Evolutionary conservation across 2,329 filamentous ascomycete genomes (phyloP).

Genomic region (Penicillium sp.): DNA sequence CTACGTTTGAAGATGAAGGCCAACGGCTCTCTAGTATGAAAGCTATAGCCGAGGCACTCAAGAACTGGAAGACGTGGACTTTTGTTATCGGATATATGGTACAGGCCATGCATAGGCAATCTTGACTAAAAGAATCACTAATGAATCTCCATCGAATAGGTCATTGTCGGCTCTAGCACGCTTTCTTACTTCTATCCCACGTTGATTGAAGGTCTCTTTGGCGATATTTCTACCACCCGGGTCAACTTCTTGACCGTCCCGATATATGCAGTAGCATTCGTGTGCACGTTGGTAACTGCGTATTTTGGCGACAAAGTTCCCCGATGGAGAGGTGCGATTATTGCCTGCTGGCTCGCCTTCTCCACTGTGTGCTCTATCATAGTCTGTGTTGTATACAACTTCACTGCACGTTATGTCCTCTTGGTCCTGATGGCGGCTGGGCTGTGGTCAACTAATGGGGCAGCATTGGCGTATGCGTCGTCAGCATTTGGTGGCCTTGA

Average conservation of each 20-base stretch:
- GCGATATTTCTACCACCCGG: slow-evolving; percentile 25
- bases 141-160: too few relatives aligned
- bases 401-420: slow-evolving; percentile 51
- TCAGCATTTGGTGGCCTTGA: slow-evolving; percentile 50
- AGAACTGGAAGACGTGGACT: background rate
- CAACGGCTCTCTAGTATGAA: background rate
- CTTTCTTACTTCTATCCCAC: slow-evolving; percentile 32
- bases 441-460: slow-evolving; percentile 52
- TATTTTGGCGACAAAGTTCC: background rate
- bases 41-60: background rate
- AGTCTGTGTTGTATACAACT: slow-evolving; percentile 47
- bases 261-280: background rate
- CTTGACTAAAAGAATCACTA: too few relatives aligned
- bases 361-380: slow-evolving; percentile 32
- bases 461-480: slow-evolving; percentile 50
- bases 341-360: background rate
- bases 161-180: slow-evolving; percentile 36
- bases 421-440: slow-evolving; percentile 56
- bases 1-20: background rate
- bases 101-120: too few relatives aligned
- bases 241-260: slow-evolving; percentile 1
- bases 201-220: slow-evolving; percentile 23
- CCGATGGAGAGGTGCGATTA: background rate
- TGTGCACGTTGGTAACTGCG: background rate
- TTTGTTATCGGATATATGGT: slow-evolving; percentile 5